Conservation (phyloP, 2,329 filamentous ascomycete genomes). For the Aspergillus chevalieri region DNA sequence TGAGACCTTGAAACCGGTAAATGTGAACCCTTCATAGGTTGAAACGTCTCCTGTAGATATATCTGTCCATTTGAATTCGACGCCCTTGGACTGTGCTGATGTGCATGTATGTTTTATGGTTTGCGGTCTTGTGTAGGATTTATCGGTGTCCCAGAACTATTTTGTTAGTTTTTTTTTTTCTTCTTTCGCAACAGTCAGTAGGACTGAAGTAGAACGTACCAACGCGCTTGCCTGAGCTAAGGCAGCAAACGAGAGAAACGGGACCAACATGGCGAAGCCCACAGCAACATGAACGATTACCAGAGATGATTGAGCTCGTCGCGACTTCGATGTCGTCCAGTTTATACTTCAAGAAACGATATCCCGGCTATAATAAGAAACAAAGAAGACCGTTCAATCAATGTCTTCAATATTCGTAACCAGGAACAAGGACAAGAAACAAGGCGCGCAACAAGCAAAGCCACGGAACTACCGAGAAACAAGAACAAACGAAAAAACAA, state of each 20-base stretch:
- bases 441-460: too few relatives aligned
- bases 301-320: constrained; percentile 10
- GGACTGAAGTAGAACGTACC: background rate
- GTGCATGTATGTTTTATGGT: background rate
- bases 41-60: background rate
- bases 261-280: constrained; percentile 26
- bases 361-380: too few relatives aligned
- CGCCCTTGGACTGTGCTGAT: background rate
- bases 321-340: too few relatives aligned
- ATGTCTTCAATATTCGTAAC: too few relatives aligned
- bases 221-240: constrained; percentile 3
- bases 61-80: background rate
- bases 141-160: background rate
- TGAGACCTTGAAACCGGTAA: background rate
- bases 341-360: too few relatives aligned
- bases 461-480: too few relatives aligned
- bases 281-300: constrained; percentile 53
- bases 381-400: too few relatives aligned
- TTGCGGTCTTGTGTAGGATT: background rate
- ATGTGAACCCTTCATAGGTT: background rate
- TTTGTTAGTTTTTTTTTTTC: background rate
- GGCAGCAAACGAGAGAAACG: constrained; percentile 2
- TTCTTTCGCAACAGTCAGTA: background rate
- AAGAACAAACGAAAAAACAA: too few relatives aligned
- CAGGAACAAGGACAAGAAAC: too few relatives aligned